phyloP scores from a whole-genome alignment of 225 moss, liverwort and hornwort species.

The Bryum argenteum region DNA sequence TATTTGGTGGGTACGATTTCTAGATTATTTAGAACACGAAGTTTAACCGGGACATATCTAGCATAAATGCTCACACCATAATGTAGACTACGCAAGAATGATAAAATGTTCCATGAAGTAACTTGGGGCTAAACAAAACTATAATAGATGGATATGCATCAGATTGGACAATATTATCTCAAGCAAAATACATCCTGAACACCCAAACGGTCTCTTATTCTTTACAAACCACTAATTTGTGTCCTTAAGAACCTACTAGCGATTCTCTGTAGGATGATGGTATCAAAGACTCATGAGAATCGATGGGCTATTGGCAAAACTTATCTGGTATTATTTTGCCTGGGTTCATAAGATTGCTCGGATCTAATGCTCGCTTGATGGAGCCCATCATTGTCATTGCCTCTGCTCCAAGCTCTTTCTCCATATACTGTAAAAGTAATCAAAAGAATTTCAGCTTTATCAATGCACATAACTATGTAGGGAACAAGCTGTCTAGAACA shows the following conservation, averaged over 20 bases:
- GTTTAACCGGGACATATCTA: too few relatives aligned
- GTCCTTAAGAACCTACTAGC: background rate
- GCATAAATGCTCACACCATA: slow-evolving; percentile 4
- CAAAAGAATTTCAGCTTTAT: background rate
- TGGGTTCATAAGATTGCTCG: slow-evolving; percentile 84
- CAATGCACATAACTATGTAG: background rate
- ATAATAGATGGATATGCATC: background rate
- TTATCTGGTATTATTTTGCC: slow-evolving; percentile 80
- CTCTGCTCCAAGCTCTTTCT: slow-evolving; percentile 79
- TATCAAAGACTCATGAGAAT: slow-evolving; percentile 1
- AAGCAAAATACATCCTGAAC: slow-evolving; percentile 6
- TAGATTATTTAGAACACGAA: too few relatives aligned
- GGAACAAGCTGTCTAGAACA: background rate
- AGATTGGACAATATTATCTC: background rate
- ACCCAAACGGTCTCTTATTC: background rate
- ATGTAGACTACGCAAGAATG: background rate
- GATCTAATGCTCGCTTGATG: slow-evolving; percentile 81
- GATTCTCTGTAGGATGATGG: background rate
- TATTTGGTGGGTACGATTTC: too few relatives aligned
- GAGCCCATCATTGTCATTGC: slow-evolving; percentile 81
- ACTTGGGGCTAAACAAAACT: background rate
- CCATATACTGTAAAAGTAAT: slow-evolving; percentile 67
- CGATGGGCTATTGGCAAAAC: slow-evolving; percentile 64
- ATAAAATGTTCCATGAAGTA: background rate
- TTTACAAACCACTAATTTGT: slow-evolving; percentile 6